phyloP scores from a whole-genome alignment of 495 filamentous ascomycete genomes.

The Penicillium odoratum region DNA sequence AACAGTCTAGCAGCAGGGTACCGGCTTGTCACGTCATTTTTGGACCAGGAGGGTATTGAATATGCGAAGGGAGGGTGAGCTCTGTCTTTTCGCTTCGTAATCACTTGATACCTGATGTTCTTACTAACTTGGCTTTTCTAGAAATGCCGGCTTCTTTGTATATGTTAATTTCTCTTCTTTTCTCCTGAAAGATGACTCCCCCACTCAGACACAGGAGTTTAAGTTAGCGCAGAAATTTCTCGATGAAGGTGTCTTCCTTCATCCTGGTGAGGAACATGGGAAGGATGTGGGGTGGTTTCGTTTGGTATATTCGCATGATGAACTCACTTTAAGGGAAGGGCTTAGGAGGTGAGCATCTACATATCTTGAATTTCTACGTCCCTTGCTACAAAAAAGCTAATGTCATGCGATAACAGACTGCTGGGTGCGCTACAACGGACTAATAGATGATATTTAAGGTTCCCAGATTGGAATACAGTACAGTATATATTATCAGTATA shows the following conservation, averaged over 20 bases:
- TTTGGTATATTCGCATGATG: constrained; percentile 43
- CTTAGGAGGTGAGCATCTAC: constrained; percentile 27
- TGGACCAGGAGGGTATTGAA: constrained; percentile 33
- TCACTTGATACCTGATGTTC: not conserved
- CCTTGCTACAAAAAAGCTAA: not conserved
- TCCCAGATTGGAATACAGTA: no score
- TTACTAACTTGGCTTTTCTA: constrained; percentile 7
- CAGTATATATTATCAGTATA: no score
- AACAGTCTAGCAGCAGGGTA: constrained; percentile 29
- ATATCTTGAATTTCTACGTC: no score
- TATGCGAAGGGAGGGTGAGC: constrained; percentile 34
- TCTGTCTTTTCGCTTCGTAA: not conserved
- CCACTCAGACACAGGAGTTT: constrained; percentile 27
- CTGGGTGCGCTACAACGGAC: not conserved
- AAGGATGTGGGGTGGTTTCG: constrained; percentile 51
- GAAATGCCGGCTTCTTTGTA: constrained; percentile 55
- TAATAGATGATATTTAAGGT: no score
- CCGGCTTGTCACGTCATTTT: constrained; percentile 21
- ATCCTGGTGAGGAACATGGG: constrained; percentile 40
- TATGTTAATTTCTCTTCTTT: constrained; percentile 49
- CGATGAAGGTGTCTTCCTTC: constrained; percentile 45
- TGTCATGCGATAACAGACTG: not conserved
- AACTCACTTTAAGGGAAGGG: constrained; percentile 32
- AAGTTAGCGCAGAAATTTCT: constrained; percentile 38
- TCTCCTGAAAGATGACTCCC: constrained; percentile 10